Conservation (phyloP, 2,329 filamentous ascomycete genomes). For the Cordyceps cicadae region DNA sequence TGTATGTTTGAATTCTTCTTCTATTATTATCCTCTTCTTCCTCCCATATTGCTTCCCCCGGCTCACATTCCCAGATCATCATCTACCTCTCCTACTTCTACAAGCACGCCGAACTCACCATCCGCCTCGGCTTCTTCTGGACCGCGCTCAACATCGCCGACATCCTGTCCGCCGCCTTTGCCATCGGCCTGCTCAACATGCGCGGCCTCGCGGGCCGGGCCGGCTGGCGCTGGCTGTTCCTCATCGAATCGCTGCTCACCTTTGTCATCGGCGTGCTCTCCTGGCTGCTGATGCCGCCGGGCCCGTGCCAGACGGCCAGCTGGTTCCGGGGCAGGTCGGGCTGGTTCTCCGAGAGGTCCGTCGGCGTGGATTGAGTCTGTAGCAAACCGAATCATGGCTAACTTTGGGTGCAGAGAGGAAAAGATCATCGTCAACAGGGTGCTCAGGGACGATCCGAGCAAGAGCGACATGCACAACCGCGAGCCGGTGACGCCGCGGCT, state of each 20-base stretch:
- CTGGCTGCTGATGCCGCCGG: conserved; percentile 19
- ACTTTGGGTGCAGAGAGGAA: conserved; percentile 30
- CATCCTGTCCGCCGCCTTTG: conserved; percentile 34
- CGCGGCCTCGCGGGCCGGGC: conserved; percentile 33
- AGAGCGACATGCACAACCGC: conserved; percentile 51
- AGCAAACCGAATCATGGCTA: neutral
- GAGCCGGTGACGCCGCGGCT: conserved; percentile 40
- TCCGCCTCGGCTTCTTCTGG: conserved; percentile 63
- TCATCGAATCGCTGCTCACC: conserved; percentile 40
- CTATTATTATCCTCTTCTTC: no score
- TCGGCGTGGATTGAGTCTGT: no score
- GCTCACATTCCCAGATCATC: conserved; percentile 44
- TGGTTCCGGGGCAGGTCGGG: conserved; percentile 41
- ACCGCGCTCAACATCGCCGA: conserved; percentile 51
- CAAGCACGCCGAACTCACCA: conserved; percentile 59
- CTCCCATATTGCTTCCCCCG: no score
- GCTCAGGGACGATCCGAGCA: conserved; percentile 47
- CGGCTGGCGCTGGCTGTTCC: conserved; percentile 41
- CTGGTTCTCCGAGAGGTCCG: conserved; percentile 20
- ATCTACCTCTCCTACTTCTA: conserved; percentile 70
- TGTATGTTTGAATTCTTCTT: conserved; percentile 17
- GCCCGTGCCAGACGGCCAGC: conserved; percentile 37
- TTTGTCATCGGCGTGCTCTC: conserved; percentile 17
- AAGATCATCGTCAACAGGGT: conserved; percentile 51
- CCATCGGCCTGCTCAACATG: conserved; percentile 30